Evolutionary conservation across 306 rosid genomes (phyloP).

Genomic region (Lathyrus tuberosus): DNA sequence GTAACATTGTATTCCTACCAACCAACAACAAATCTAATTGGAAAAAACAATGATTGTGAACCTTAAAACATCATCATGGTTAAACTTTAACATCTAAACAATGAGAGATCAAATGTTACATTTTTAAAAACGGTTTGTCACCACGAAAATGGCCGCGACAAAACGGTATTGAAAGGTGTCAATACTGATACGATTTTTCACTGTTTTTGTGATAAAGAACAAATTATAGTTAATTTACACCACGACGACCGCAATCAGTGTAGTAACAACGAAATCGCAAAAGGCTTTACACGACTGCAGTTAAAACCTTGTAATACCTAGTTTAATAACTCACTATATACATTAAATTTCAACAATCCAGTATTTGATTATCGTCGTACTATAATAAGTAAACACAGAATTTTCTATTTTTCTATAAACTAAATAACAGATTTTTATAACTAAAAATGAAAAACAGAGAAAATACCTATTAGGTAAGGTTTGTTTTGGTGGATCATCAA

Average conservation of each 20-base stretch:
- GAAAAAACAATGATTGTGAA: not conserved
- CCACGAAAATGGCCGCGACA: too few species aligned
- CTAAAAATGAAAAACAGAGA: conserved; percentile 1
- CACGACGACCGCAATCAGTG: too few species aligned
- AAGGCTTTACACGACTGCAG: too few species aligned
- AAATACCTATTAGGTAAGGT: conserved; percentile 73
- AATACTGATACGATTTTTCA: too few species aligned
- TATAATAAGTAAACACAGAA: too few species aligned
- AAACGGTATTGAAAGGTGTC: too few species aligned
- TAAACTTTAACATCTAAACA: not conserved
- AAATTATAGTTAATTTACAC: too few species aligned
- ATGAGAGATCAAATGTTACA: not conserved
- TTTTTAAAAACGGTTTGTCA: too few species aligned
- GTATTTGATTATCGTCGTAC: not conserved
- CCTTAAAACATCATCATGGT: not conserved
- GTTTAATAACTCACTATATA: not conserved
- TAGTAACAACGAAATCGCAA: too few species aligned
- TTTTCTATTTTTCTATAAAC: too few species aligned
- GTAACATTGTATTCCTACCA: conserved; percentile 1
- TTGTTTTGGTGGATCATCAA: conserved; percentile 42
- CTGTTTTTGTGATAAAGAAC: too few species aligned
- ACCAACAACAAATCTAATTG: not conserved
- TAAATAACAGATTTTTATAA: not conserved
- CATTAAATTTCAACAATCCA: not conserved
- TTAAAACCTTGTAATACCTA: too few species aligned